These are phyloP conservation scores for Nicotiana tabacum DNA, from an alignment of 257 asterid genomes.

Conservation along the genomic window DNA sequence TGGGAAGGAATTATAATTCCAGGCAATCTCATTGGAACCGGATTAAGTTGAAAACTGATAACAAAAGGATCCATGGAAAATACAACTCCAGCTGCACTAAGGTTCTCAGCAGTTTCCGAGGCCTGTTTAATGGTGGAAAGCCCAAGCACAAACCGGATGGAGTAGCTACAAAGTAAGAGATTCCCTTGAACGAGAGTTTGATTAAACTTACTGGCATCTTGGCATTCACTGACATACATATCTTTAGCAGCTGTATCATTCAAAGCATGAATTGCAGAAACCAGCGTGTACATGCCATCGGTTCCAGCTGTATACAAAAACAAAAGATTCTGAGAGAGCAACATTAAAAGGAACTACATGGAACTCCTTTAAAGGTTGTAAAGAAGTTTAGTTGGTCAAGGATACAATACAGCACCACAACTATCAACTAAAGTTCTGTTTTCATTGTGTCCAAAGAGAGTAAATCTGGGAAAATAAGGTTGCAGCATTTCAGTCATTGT, in stretches of 20 bases:
- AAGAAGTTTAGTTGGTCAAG: not conserved
- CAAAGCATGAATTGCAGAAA: conserved; percentile 78
- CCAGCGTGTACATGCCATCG: conserved; percentile 50
- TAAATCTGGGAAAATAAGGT: not conserved
- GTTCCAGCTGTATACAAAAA: conserved; percentile 72
- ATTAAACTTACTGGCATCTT: conserved; percentile 59
- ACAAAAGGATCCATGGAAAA: conserved; percentile 95
- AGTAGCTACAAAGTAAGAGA: conserved; percentile 90
- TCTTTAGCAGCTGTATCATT: conserved; percentile 44
- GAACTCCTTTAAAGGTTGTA: not conserved
- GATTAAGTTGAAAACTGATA: conserved; percentile 84
- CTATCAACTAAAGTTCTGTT: not conserved
- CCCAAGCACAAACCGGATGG: conserved; percentile 94
- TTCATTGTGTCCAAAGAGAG: not conserved
- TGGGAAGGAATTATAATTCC: conserved; percentile 84
- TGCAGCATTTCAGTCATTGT: conserved; percentile 1
- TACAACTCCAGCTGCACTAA: conserved; percentile 88
- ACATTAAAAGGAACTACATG: not conserved
- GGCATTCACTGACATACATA: conserved; percentile 90
- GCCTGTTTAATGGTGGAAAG: conserved; percentile 86
- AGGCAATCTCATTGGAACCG: conserved; percentile 72
- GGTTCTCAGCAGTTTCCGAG: conserved; percentile 70
- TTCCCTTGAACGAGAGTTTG: conserved; percentile 64
- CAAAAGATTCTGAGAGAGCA: not conserved
- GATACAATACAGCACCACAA: not conserved